phyloP scores from a whole-genome alignment of 805 yeast genomes.

The Tetrapisispora fleetii region DNA sequence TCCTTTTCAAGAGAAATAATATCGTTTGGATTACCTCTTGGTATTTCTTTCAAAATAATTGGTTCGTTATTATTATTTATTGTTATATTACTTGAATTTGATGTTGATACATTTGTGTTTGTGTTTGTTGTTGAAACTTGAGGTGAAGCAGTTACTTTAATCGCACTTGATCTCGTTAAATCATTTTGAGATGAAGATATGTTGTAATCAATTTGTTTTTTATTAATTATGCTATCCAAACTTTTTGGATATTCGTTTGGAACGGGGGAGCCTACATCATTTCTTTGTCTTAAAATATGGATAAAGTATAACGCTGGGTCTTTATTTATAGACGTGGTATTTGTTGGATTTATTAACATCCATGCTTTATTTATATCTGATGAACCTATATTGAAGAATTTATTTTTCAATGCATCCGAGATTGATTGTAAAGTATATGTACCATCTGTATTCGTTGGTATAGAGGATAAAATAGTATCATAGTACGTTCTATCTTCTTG shows the following conservation, averaged over 20 bases:
- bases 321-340: constrained; percentile 78
- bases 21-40: constrained; percentile 33
- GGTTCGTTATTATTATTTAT: constrained; percentile 2
- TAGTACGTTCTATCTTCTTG: constrained; percentile 76
- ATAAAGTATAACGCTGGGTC: constrained; percentile 85
- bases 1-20: constrained; percentile 75
- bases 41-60: constrained; percentile 1
- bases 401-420: constrained; percentile 48
- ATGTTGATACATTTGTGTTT: constrained; percentile 37
- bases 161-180: constrained; percentile 21
- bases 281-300: constrained; percentile 83
- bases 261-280: constrained; percentile 67
- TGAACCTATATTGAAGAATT: constrained; percentile 64
- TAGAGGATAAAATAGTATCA: constrained; percentile 55
- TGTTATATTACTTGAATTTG: constrained; percentile 29
- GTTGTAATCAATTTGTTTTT: constrained; percentile 70
- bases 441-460: constrained; percentile 63
- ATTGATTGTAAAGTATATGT: constrained; percentile 68
- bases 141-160: constrained; percentile 5
- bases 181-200: constrained; percentile 46
- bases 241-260: constrained; percentile 95
- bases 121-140: constrained; percentile 26
- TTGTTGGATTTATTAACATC: constrained; percentile 89
- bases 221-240: constrained; percentile 81
- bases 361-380: constrained; percentile 85